Evolutionary conservation across 148 eudicot species (phyloP).

Genomic region (Mesembryanthemum crystallinum): DNA sequence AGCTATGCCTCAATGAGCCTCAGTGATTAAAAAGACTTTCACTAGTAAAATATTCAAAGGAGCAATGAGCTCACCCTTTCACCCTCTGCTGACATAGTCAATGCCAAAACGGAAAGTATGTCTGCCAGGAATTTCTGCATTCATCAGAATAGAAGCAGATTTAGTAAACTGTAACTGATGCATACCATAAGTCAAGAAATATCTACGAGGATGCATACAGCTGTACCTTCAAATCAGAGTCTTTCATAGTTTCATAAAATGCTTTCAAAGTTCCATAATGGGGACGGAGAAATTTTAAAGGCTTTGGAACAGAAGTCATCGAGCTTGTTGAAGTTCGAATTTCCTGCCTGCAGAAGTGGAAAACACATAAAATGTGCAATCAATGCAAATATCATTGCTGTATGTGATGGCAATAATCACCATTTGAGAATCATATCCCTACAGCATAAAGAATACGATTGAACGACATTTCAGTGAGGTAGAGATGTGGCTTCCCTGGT

Average conservation of each 20-base stretch:
- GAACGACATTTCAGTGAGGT: no score
- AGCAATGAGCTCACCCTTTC: slow-evolving; percentile 61
- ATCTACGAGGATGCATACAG: not conserved
- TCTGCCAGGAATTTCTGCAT: slow-evolving; percentile 83
- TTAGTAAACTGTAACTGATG: slow-evolving; percentile 9
- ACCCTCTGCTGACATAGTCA: slow-evolving; percentile 96
- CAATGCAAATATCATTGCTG: not conserved
- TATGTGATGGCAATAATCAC: not conserved
- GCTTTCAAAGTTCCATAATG: slow-evolving; percentile 87
- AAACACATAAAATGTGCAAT: not conserved
- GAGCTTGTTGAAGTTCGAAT: slow-evolving; percentile 90
- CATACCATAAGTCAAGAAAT: not conserved
- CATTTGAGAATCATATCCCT: not conserved
- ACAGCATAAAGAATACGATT: not conserved
- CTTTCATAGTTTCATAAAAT: slow-evolving; percentile 63
- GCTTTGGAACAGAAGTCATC: slow-evolving; percentile 98
- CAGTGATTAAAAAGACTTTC: not conserved
- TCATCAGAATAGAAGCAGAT: slow-evolving; percentile 8
- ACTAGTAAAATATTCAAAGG: not conserved
- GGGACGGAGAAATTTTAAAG: slow-evolving; percentile 87
- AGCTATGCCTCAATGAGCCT: not conserved
- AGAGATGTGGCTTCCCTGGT: no score
- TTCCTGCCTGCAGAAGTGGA: slow-evolving; percentile 61
- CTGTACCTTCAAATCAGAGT: slow-evolving; percentile 66
- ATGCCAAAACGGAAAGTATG: slow-evolving; percentile 90